Percentiles rank a stretch among this genome's conserved stretches.
phyloP scores from a whole-genome alignment of 1,139 yeast species.

The Pichia sp. region DNA sequence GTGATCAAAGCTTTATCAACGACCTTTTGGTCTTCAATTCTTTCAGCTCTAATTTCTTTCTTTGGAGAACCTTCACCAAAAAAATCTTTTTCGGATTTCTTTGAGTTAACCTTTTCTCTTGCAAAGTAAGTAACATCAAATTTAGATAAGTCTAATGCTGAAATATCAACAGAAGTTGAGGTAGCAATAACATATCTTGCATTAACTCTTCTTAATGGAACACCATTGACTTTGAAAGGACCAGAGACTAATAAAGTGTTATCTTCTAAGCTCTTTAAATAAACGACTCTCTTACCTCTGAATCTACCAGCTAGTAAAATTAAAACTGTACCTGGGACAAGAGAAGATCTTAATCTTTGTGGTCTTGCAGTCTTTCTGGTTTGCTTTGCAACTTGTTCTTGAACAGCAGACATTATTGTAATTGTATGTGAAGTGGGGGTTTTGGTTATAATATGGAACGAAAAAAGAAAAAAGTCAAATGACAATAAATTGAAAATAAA shows the following conservation, averaged over 20 bases:
- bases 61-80: slow-evolving; percentile 66
- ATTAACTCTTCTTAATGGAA: slow-evolving; percentile 98
- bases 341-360: slow-evolving; percentile 92
- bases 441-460: neutral
- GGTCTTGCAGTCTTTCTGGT: slow-evolving; percentile 91
- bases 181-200: slow-evolving; percentile 99
- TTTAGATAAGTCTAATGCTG: slow-evolving; percentile 80
- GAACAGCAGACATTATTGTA: slow-evolving; percentile 14
- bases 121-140: slow-evolving; percentile 95
- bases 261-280: slow-evolving; percentile 96
- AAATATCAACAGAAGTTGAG: slow-evolving; percentile 80
- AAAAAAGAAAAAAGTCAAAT: neutral
- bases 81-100: slow-evolving; percentile 88
- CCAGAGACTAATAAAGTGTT: slow-evolving; percentile 97
- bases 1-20: slow-evolving; percentile 92
- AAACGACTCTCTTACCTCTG: slow-evolving; percentile 99
- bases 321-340: slow-evolving; percentile 95
- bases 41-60: slow-evolving; percentile 87
- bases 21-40: slow-evolving; percentile 95
- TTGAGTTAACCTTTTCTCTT: slow-evolving; percentile 72
- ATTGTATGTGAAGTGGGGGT: neutral
- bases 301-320: slow-evolving; percentile 98
- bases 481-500: neutral
- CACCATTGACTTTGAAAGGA: slow-evolving; percentile 99
- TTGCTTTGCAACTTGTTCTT: slow-evolving; percentile 55